phyloP scores from a whole-genome alignment of 1,284 basidiomycete genomes.

The Chiua sp. region DNA sequence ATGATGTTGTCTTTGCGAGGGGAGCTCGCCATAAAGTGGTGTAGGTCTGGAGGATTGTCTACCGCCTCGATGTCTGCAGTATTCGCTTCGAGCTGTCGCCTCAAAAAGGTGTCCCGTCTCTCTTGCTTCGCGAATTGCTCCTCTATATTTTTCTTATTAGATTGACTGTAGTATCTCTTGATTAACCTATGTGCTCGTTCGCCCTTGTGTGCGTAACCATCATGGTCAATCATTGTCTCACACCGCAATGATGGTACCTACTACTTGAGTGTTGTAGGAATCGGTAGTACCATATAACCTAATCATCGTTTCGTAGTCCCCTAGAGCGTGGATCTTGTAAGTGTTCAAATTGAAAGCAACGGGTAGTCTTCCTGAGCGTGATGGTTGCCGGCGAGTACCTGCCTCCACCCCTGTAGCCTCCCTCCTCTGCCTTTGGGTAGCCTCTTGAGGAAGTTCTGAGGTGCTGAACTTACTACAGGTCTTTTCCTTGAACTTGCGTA shows the following conservation, averaged over 20 bases:
- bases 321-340: not conserved
- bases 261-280: too few relatives aligned
- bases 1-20: not conserved
- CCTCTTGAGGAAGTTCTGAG: not conserved
- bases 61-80: too few relatives aligned
- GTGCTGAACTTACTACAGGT: not conserved
- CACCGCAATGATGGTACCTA: not conserved
- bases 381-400: not conserved
- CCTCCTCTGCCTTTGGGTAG: not conserved
- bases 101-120: not conserved
- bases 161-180: not conserved
- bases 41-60: not conserved
- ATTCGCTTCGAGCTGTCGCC: not conserved
- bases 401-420: not conserved
- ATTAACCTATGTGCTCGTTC: slow-evolving; percentile 1
- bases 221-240: too few relatives aligned
- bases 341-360: slow-evolving; percentile 1
- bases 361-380: not conserved
- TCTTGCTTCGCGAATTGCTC: not conserved
- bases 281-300: not conserved
- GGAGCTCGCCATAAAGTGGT: not conserved
- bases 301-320: slow-evolving; percentile 2
- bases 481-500: not conserved
- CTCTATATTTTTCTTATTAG: slow-evolving; percentile 1
- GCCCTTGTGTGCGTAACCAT: not conserved